Percentiles rank a stretch among this genome's conserved stretches.
phyloP scores from a whole-genome alignment of 148 eudicot species.

The Nyssa sinensis region DNA sequence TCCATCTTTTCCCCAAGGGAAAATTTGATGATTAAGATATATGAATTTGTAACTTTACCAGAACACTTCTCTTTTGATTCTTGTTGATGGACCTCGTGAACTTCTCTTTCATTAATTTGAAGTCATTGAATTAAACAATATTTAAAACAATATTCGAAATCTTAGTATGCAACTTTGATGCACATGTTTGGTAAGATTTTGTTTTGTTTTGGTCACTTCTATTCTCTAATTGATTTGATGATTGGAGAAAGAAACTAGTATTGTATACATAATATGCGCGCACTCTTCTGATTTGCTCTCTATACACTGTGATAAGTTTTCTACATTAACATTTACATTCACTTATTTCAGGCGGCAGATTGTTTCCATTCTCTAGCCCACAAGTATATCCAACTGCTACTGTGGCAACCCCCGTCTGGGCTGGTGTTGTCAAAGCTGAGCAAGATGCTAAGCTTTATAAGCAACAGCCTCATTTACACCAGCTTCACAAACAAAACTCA shows the following conservation, averaged over 20 bases:
- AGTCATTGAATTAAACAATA: neutral
- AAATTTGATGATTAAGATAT: too few relatives aligned
- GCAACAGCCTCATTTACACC: constrained; percentile 1
- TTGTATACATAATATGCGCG: neutral
- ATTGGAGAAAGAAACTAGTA: too few relatives aligned
- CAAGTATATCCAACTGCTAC: constrained; percentile 17
- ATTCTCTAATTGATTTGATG: neutral
- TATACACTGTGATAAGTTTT: neutral
- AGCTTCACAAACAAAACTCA: constrained; percentile 11
- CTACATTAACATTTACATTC: neutral
- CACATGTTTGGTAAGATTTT: neutral
- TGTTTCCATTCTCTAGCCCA: constrained; percentile 18
- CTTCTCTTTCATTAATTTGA: neutral
- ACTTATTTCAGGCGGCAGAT: constrained; percentile 18
- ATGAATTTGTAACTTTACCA: too few relatives aligned
- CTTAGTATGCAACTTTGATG: neutral
- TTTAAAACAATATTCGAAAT: neutral
- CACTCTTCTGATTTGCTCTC: neutral
- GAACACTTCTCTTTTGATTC: neutral
- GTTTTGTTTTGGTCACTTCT: too few relatives aligned
- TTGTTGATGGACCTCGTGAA: neutral
- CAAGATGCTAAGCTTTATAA: constrained; percentile 14
- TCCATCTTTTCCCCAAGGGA: too few relatives aligned
- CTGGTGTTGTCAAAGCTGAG: constrained; percentile 19
- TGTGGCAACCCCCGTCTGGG: constrained; percentile 23